These are phyloP conservation scores for Penicillium simplicissimum DNA, from an alignment of 495 filamentous ascomycete species.

Conservation along the genomic window DNA sequence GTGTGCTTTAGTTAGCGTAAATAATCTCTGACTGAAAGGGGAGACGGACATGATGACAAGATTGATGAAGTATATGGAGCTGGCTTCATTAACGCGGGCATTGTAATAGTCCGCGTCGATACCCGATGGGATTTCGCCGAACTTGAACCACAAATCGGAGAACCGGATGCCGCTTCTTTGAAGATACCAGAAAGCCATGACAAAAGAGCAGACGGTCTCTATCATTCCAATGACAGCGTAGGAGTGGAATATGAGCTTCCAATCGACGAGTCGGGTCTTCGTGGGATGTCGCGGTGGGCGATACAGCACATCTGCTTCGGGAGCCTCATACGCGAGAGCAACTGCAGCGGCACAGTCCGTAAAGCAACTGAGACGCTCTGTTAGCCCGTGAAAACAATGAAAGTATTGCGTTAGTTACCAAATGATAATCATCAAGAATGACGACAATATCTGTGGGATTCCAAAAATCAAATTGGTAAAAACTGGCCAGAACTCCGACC, in stretches of 20 bases:
- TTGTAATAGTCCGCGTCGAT: constrained; percentile 50
- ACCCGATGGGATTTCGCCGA: constrained; percentile 47
- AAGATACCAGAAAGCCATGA: constrained; percentile 66
- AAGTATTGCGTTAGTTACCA: constrained; percentile 50
- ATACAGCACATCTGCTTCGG: constrained; percentile 59
- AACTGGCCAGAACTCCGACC: constrained; percentile 70
- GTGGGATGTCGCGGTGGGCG: constrained; percentile 60
- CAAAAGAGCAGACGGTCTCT: constrained; percentile 59
- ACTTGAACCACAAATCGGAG: constrained; percentile 57
- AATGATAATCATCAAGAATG: constrained; percentile 70
- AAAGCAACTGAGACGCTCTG: constrained; percentile 50
- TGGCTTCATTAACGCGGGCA: constrained; percentile 45
- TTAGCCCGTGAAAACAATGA: neutral
- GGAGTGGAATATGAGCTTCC: constrained; percentile 61
- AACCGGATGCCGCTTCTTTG: constrained; percentile 46
- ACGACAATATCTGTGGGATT: constrained; percentile 64
- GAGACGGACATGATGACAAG: constrained; percentile 30
- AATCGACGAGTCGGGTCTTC: constrained; percentile 65
- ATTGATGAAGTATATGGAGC: constrained; percentile 35
- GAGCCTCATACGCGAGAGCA: constrained; percentile 62
- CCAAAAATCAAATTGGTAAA: constrained; percentile 68
- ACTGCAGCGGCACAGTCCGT: constrained; percentile 60
- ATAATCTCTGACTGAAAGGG: neutral
- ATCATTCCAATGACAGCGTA: constrained; percentile 65
- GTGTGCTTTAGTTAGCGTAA: neutral